Evolutionary conservation across 1,284 basidiomycete species (phyloP).

Genomic region (Ustilago nuda): DNA sequence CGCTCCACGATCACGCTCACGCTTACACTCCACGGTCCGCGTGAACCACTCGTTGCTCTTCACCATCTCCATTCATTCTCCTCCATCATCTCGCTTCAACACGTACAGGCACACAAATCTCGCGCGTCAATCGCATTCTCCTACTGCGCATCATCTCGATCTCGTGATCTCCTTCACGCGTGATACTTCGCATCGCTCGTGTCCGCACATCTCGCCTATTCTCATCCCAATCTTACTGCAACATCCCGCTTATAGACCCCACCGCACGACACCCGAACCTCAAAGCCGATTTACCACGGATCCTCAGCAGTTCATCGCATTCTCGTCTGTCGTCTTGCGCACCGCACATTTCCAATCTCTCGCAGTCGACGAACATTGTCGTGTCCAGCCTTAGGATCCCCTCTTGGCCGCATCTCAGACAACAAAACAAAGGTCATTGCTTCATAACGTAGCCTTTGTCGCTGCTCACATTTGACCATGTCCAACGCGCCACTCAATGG

Average conservation of each 20-base stretch:
- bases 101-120: conserved; percentile 13
- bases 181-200: not conserved
- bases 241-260: not conserved
- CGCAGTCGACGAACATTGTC: not conserved
- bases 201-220: conserved; percentile 2
- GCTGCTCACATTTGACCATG: conserved; percentile 34
- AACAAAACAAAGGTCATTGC: not conserved
- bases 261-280: conserved; percentile 2
- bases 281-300: not conserved
- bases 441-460: conserved; percentile 2
- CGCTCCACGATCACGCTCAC: conserved; percentile 33
- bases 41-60: conserved; percentile 8
- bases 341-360: conserved; percentile 1
- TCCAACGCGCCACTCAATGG: conserved; percentile 61
- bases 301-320: not conserved
- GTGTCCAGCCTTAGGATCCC: not conserved
- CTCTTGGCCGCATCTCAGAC: not conserved
- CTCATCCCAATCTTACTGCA: conserved; percentile 2
- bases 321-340: not conserved
- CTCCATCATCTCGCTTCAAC: conserved; percentile 15
- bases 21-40: conserved; percentile 21
- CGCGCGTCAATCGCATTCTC: conserved; percentile 6
- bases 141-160: conserved; percentile 18
- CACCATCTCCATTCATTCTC: conserved; percentile 12
- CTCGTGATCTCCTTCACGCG: not conserved